Conservation (phyloP, 768 basidiomycete genomes). For the Royoungia palumana region DNA sequence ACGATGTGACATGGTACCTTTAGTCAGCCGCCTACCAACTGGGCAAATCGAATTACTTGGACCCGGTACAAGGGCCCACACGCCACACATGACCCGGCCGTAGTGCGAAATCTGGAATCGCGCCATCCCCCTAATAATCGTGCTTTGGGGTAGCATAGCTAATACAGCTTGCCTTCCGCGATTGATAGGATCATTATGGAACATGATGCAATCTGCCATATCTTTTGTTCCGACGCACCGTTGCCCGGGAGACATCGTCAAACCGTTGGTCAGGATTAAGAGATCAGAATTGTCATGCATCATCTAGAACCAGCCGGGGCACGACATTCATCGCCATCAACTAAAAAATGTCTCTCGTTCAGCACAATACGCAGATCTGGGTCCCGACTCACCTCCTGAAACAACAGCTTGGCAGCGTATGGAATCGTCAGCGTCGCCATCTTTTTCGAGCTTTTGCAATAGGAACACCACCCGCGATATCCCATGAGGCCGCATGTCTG, state of each 20-base stretch:
- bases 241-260: neutral
- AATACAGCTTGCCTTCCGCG: neutral
- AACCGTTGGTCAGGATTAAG: neutral
- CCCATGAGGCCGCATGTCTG: constrained; percentile 93
- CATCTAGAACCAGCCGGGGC: constrained; percentile 83
- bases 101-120: neutral
- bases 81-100: constrained; percentile 12
- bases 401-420: constrained; percentile 90
- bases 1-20: no score
- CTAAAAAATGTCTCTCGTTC: constrained; percentile 37
- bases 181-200: neutral
- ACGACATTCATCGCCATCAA: constrained; percentile 98
- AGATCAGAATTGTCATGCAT: constrained; percentile 43
- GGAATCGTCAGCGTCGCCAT: constrained; percentile 96
- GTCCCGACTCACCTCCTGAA: constrained; percentile 68
- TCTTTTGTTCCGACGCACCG: constrained; percentile 6
- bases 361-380: neutral
- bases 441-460: constrained; percentile 95
- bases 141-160: neutral
- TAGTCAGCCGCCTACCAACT: no score
- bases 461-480: constrained; percentile 94
- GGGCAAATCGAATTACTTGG: no score
- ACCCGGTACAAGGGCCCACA: neutral
- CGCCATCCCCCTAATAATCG: no score
- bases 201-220: neutral